phyloP scores from a whole-genome alignment of 306 rosid genomes.

The Acacia acuminata region DNA sequence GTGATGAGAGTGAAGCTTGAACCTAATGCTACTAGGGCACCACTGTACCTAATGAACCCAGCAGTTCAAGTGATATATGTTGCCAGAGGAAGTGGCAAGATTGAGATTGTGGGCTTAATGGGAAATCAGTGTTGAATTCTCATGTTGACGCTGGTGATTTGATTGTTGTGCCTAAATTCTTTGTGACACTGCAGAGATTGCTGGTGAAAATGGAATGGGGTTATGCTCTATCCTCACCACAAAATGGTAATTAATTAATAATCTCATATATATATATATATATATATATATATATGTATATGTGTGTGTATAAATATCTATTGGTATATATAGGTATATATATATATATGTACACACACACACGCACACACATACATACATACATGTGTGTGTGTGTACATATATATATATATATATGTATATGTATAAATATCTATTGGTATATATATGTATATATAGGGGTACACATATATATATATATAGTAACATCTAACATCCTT shows the following conservation, averaged over 20 bases:
- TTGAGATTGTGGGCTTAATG: conserved; percentile 14
- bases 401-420: too few species aligned
- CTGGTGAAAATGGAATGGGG: conserved; percentile 47
- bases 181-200: conserved; percentile 34
- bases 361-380: too few species aligned
- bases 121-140: neutral
- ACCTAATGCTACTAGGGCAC: conserved; percentile 13
- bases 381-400: too few species aligned
- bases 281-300: too few species aligned
- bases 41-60: neutral
- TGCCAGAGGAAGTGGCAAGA: conserved; percentile 29
- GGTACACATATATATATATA: too few species aligned
- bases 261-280: too few species aligned
- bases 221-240: conserved; percentile 36
- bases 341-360: too few species aligned
- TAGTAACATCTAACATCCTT: too few species aligned
- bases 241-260: neutral
- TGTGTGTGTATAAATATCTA: too few species aligned
- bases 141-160: conserved; percentile 40
- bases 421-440: too few species aligned
- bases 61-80: conserved; percentile 25
- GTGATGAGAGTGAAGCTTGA: conserved; percentile 25
- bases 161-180: conserved; percentile 47
- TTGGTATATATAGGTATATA: too few species aligned
- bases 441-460: too few species aligned